A percentile compares a stretch with the other conserved stretches of the same genome.
Conservation (phyloP, 768 basidiomycete genomes). For the Sporobolomyces pararoseus region DNA sequence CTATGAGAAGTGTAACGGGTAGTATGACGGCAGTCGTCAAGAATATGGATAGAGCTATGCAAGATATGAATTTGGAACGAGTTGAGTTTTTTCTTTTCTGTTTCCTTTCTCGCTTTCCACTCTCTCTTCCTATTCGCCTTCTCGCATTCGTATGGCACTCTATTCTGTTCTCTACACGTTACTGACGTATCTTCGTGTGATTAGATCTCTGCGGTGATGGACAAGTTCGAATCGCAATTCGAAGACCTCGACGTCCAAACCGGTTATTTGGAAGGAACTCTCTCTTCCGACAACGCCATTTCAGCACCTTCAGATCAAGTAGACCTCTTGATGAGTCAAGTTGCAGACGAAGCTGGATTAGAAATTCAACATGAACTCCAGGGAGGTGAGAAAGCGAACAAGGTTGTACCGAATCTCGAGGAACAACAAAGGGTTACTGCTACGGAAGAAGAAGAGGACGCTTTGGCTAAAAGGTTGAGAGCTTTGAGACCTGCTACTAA, state of each 20-base stretch:
- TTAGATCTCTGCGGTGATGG: constrained; percentile 97
- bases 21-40: constrained; percentile 94
- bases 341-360: constrained; percentile 94
- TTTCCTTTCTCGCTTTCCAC: constrained; percentile 46
- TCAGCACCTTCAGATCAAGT: constrained; percentile 97
- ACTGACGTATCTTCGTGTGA: no score
- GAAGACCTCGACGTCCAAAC: constrained; percentile 96
- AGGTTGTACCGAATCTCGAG: constrained; percentile 59
- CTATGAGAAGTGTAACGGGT: constrained; percentile 78
- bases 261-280: constrained; percentile 94
- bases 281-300: constrained; percentile 85
- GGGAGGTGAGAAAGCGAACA: constrained; percentile 59
- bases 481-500: constrained; percentile 76
- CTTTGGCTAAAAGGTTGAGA: constrained; percentile 77
- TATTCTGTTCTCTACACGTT: no score
- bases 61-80: constrained; percentile 95
- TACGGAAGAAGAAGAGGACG: constrained; percentile 67
- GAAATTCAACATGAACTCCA: constrained; percentile 84
- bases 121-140: neutral
- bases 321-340: constrained; percentile 82
- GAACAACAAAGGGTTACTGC: constrained; percentile 54
- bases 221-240: constrained; percentile 96
- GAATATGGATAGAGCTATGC: constrained; percentile 99
- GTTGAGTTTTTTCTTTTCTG: no score
- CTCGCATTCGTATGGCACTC: no score